These are phyloP conservation scores for Puccinia novopanici DNA, from an alignment of 1,284 basidiomycete genomes.

Conservation along the genomic window DNA sequence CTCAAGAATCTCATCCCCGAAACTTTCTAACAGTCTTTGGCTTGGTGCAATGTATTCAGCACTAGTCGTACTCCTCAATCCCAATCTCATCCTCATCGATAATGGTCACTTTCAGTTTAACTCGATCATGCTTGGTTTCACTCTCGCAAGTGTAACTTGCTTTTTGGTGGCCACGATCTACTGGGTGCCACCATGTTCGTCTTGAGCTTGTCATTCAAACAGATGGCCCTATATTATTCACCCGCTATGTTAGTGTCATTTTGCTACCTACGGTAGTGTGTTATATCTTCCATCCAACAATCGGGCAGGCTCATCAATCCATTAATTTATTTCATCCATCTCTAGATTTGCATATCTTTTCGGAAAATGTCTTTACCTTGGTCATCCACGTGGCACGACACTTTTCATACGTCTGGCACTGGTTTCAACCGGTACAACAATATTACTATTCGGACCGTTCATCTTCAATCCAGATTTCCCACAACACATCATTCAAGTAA, in stretches of 20 bases:
- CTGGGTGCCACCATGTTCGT: conserved; percentile 79
- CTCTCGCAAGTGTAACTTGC: conserved; percentile 70
- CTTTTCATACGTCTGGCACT: conserved; percentile 71
- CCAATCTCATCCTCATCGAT: conserved; percentile 79
- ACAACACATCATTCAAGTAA: conserved; percentile 65
- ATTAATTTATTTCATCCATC: background rate
- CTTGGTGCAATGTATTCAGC: conserved; percentile 19
- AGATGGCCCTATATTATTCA: conserved; percentile 92
- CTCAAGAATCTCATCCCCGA: background rate
- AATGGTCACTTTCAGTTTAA: conserved; percentile 91
- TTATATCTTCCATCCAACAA: background rate
- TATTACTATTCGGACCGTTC: conserved; percentile 74
- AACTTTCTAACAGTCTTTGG: background rate
- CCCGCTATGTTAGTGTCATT: conserved; percentile 67
- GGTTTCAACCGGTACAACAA: conserved; percentile 64
- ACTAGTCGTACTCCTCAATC: conserved; percentile 57
- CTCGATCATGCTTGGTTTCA: conserved; percentile 81
- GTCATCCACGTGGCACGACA: conserved; percentile 65
- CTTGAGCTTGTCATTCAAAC: conserved; percentile 83
- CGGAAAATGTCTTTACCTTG: conserved; percentile 76
- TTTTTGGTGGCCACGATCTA: conserved; percentile 70
- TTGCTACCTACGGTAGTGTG: background rate
- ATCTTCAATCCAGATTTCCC: conserved; percentile 66
- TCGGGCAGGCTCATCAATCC: background rate
- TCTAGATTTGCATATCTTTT: conserved; percentile 71